phyloP scores from a whole-genome alignment of 2,329 filamentous ascomycete genomes.

The Rhexocercosporidium sp. region DNA sequence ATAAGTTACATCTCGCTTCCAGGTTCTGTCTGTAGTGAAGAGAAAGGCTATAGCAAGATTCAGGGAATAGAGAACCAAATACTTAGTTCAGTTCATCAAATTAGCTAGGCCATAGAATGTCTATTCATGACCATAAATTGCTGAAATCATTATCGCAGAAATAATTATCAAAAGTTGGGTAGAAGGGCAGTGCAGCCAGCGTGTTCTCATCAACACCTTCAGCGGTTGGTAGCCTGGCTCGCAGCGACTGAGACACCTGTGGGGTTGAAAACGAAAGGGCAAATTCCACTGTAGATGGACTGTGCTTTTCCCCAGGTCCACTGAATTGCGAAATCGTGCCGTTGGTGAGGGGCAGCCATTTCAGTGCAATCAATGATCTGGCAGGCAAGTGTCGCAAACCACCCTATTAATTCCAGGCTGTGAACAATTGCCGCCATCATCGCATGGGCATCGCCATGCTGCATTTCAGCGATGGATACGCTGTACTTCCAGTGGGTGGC shows the following conservation, averaged over 20 bases:
- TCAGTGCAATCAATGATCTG: neutral
- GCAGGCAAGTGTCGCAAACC: neutral
- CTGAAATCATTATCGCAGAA: too few species aligned
- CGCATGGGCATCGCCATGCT: neutral
- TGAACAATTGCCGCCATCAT: neutral
- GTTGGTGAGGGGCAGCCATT: neutral
- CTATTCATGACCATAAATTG: too few species aligned
- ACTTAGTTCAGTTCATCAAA: too few species aligned
- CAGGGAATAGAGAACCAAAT: too few species aligned
- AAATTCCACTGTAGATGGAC: slow-evolving; percentile 9
- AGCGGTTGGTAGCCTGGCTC: neutral
- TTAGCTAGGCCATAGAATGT: too few species aligned
- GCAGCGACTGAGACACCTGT: neutral
- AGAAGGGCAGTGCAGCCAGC: neutral
- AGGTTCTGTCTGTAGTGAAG: too few species aligned
- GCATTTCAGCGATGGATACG: neutral
- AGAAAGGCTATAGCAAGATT: too few species aligned
- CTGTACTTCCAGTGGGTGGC: neutral
- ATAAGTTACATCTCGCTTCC: too few species aligned
- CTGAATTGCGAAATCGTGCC: neutral
- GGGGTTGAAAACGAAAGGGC: neutral
- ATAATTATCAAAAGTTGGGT: neutral
- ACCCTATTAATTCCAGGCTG: neutral
- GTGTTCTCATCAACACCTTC: neutral
- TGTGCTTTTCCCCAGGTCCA: slow-evolving; percentile 6